phyloP scores from a whole-genome alignment of 2,329 filamentous ascomycete species.

The Stromatinia cepivora region DNA sequence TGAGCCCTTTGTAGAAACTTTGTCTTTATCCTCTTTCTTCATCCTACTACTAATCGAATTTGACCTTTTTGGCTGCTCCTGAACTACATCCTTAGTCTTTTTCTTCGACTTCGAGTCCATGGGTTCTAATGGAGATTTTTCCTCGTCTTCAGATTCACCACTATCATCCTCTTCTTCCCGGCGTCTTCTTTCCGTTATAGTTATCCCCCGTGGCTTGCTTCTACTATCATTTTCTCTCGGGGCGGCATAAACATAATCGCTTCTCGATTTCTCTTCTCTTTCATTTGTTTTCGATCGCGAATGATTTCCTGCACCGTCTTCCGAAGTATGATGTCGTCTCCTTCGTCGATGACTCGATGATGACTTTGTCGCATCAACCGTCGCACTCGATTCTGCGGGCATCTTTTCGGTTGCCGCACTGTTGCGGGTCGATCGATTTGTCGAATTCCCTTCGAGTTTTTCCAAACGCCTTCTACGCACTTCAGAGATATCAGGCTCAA shows the following conservation, averaged over 20 bases:
- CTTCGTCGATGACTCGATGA: conserved; percentile 33
- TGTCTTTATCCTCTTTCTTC: conserved; percentile 26
- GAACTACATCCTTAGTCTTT: conserved; percentile 36
- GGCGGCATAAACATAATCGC: conserved; percentile 32
- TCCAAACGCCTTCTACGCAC: conserved; percentile 36
- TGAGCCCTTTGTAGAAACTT: conserved; percentile 23
- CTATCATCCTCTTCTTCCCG: conserved; percentile 31
- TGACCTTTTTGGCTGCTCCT: conserved; percentile 30
- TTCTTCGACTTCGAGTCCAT: conserved; percentile 31
- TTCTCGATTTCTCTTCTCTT: conserved; percentile 27
- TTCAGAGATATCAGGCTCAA: conserved; percentile 31
- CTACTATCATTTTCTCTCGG: conserved; percentile 23
- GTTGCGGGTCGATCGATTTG: conserved; percentile 24
- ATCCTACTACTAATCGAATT: conserved; percentile 27
- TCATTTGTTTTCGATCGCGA: conserved; percentile 24
- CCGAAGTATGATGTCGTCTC: conserved; percentile 24
- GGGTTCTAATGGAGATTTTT: conserved; percentile 20
- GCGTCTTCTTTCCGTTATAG: conserved; percentile 30
- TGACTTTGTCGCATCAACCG: conserved; percentile 29
- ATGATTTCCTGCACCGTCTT: conserved; percentile 31
- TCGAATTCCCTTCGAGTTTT: conserved; percentile 33
- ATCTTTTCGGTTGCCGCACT: conserved; percentile 30
- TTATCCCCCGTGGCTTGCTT: conserved; percentile 24
- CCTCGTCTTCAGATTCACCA: conserved; percentile 29
- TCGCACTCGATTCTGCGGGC: conserved; percentile 34